Conservation (phyloP, 2,329 filamentous ascomycete genomes). For the Cladophialophora bantiana region DNA sequence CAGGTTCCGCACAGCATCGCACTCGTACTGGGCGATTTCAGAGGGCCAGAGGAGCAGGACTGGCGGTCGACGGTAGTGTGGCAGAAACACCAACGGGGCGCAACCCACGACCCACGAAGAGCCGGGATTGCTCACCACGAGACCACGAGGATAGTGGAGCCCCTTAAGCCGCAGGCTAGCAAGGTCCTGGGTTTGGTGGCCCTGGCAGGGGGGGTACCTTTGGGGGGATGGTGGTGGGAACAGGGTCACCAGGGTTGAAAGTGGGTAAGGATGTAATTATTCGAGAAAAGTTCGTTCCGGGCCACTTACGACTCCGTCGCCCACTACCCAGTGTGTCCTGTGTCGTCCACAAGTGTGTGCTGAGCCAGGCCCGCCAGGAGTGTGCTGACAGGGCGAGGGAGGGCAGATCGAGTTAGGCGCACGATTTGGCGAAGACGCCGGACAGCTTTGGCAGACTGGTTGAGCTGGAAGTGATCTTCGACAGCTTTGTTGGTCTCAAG, state of each 20-base stretch:
- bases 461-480: conserved; percentile 30
- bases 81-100: conserved; percentile 31
- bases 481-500: conserved; percentile 29
- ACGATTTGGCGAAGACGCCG: conserved; percentile 28
- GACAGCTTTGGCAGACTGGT: conserved; percentile 18
- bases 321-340: conserved; percentile 14
- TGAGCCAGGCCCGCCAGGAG: conserved; percentile 29
- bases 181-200: conserved; percentile 26
- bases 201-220: conserved; percentile 26
- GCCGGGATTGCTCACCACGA: conserved; percentile 39
- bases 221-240: no score
- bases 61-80: conserved; percentile 33
- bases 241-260: conserved; percentile 12
- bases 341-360: conserved; percentile 2
- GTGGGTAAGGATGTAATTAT: conserved; percentile 33
- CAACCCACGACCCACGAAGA: conserved; percentile 36
- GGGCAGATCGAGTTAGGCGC: conserved; percentile 32
- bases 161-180: conserved; percentile 34
- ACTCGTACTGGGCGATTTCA: conserved; percentile 23
- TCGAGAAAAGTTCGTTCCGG: conserved; percentile 35
- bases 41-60: conserved; percentile 29
- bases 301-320: conserved; percentile 26
- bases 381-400: conserved; percentile 28
- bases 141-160: conserved; percentile 38
- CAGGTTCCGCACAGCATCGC: conserved; percentile 33